Base-by-base conservation (phyloP, 75 land plant species). In the Azolla pinnata region DNA sequence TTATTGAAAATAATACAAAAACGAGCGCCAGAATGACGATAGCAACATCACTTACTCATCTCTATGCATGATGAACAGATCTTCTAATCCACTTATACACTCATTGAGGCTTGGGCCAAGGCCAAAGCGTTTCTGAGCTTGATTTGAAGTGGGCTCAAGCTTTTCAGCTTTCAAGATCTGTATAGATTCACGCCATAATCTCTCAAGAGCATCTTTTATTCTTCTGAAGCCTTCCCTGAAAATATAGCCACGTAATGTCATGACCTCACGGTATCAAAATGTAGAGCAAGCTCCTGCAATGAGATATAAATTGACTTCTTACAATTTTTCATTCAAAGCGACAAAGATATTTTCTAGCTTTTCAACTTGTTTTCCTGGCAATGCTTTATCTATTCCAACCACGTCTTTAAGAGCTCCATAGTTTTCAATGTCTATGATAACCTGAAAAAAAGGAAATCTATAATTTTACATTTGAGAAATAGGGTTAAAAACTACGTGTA, bases 21-120 rank as follows among this genome's bases (percentile, higher is more conserved):
- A 2, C 4, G 21, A 46, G 49, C 2, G 17, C 21, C 2, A 2
- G 49, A 46, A 4, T 46, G 2, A n/a, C n/a, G n/a, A n/a, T n/a
- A n/a, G n/a, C n/a, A n/a, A n/a, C n/a, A n/a, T n/a, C n/a, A n/a
- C 49, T 46, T 46, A 46, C 49, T 46, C 49, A 17, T 46, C 49
- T 46, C 21, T 46, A 46, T 46, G 49, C 49, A 46, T 46, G 4
- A 23, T 46, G 21, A 4, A 46, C 23, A 46, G 49, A 17, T 46
- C 21, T 23, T 46, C 49, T 46, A 46, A 17, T 17, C 49, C 49
- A 18, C 2, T 14, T 18, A 46, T 46, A 23, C 49, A 46, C 17
- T 46, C 49, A 17, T 46, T 46, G 2, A 46, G 17, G 49, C 49
- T 46, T 2, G 49, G 49, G 2, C 49, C 49, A 14, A 46, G 49